Base-by-base conservation (phyloP, 371 early-diverging fungal genomes). In the Syncephalastrum monosporum region DNA sequence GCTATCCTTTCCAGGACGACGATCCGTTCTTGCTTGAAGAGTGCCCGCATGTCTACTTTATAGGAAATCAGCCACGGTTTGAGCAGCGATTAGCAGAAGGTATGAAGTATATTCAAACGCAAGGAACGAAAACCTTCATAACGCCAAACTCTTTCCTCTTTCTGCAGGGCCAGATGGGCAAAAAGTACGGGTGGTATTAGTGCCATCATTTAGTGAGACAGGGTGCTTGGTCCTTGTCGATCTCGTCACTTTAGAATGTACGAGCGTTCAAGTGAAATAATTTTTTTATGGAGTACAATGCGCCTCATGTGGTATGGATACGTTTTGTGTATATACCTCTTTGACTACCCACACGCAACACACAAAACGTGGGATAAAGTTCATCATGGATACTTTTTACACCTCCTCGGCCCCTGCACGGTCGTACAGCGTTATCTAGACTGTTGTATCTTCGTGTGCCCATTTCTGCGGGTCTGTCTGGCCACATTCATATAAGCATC, bases 11-110 rank as follows among this genome's bases (percentile, higher is more conserved):
- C 63, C 75, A 76, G 60, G 84, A 89, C 50, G 64, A 61, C 8
- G 98, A 97, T 59, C 96, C 98, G 1, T 94, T 96, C 59, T 74
- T 95, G 5, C 63, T 97, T 19, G 66, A 69, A 5, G 51, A 64
- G 33, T 60, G 78, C 33, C 97, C 97, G 7, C 87, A 95, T 60
- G 80, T 97, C 14, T 95, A 91, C 62, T 86, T 92, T 68, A 69
- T 94, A 23, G 97, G 95, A n/a, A 95, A 94, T 67, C 97, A 96
- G 62, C 81, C 81, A 21, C 66, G 75, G 50, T 94, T 89, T 65
- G 86, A 77, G n/a, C 85, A 89, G 6, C 70, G 66, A 23, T 38
- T 86, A 24, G 53, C 85, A 6, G 66, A 69, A 63, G 87, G 88
- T 82, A 74, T 64, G 41, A n/a, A 19, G 3, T 58, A 47, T 50